Percentiles rank a stretch among this genome's conserved stretches.
phyloP scores from a whole-genome alignment of 2,329 filamentous ascomycete genomes.

The Cercospora beticola region DNA sequence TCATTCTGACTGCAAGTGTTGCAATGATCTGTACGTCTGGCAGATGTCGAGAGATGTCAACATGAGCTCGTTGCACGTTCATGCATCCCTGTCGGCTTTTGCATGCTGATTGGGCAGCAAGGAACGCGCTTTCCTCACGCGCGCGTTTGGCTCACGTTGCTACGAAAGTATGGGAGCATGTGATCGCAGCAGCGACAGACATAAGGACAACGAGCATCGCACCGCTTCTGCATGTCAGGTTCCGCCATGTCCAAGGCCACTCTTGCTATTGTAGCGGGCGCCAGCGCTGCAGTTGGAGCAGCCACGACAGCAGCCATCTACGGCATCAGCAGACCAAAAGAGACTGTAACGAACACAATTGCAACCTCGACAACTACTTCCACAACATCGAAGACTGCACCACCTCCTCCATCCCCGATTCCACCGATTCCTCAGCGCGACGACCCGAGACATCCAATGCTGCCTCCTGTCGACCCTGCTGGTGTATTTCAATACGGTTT shows the following conservation, averaged over 20 bases:
- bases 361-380: constrained; percentile 40
- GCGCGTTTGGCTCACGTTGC: constrained; percentile 3
- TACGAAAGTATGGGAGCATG: background rate
- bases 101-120: background rate
- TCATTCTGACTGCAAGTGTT: background rate
- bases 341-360: constrained; percentile 31
- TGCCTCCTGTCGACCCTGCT: constrained; percentile 48
- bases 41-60: background rate
- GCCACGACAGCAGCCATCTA: constrained; percentile 51
- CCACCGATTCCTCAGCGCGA: constrained; percentile 29
- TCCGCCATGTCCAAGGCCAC: constrained; percentile 52
- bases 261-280: constrained; percentile 50
- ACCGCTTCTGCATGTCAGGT: constrained; percentile 1
- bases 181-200: background rate
- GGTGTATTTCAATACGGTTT: constrained; percentile 66
- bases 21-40: background rate
- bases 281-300: constrained; percentile 50
- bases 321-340: constrained; percentile 34
- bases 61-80: background rate
- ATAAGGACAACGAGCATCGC: background rate
- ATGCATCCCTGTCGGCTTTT: background rate
- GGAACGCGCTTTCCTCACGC: constrained; percentile 3
- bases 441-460: constrained; percentile 26
- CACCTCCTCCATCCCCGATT: constrained; percentile 31
- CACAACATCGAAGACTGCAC: constrained; percentile 30